phyloP scores from a whole-genome alignment of 2,329 filamentous ascomycete species.

The Lasiodiplodia citricola region DNA sequence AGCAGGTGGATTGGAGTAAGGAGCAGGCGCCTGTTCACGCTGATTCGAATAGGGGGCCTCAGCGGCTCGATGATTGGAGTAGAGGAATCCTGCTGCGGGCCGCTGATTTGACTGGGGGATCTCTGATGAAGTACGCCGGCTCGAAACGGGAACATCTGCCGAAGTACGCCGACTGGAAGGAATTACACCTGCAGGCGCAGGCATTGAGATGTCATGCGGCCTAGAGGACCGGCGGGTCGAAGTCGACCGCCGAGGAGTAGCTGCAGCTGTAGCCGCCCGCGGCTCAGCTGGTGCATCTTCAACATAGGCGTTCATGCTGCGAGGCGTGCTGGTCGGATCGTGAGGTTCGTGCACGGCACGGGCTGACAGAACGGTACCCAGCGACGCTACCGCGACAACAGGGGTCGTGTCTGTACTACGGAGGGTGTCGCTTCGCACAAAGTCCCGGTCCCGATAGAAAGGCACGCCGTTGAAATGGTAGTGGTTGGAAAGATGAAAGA shows the following conservation, averaged over 20 bases:
- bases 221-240: slow-evolving; percentile 15
- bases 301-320: slow-evolving; percentile 25
- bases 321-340: slow-evolving; percentile 19
- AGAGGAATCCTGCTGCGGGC: neutral
- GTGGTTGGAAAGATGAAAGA: slow-evolving; percentile 24
- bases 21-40: neutral
- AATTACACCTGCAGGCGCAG: slow-evolving; percentile 9
- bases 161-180: slow-evolving; percentile 5
- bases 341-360: slow-evolving; percentile 29
- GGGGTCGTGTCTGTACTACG: slow-evolving; percentile 37
- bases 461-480: slow-evolving; percentile 27
- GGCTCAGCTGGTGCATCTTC: slow-evolving; percentile 10
- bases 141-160: neutral
- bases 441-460: slow-evolving; percentile 21
- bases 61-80: neutral
- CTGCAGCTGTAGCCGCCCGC: slow-evolving; percentile 13
- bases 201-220: slow-evolving; percentile 23
- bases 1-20: neutral
- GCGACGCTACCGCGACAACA: slow-evolving; percentile 38
- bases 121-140: neutral
- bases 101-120: neutral
- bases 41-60: neutral
- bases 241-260: slow-evolving; percentile 2
- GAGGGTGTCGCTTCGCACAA: slow-evolving; percentile 15
- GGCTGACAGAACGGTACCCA: slow-evolving; percentile 41